Base-by-base conservation (phyloP, 176 grass and related monocot species). In the Aegilops longissima region DNA sequence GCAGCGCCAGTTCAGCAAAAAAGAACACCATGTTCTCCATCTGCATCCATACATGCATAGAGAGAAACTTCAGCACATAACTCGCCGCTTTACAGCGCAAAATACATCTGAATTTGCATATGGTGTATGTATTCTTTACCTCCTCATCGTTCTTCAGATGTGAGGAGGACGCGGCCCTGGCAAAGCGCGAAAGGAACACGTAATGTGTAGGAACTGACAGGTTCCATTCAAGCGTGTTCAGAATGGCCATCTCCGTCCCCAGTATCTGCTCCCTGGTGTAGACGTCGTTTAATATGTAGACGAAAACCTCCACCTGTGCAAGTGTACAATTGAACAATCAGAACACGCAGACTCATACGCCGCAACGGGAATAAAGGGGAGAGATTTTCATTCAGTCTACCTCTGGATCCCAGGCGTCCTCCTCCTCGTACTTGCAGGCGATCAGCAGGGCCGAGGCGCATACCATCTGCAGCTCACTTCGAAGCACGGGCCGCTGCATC, bases 391-490 rank as follows among this genome's bases (percentile, higher is more conserved):
- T 59, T 86, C 61, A 79, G 23, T 16, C 29, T 90, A 97, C 97
- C 94, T 99, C 97, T 13, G 97, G 97, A 25, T 94, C 97, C 97
- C 97, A 99, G 7, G 94, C 49, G 13, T 52, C 49, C 49, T 52
- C 90, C 31, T 99, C 97, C 67, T 99, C 97, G 1, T 99, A 99
- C 65, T 99, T 99, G 94, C 92, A 97, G 2, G 94, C 90, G 21
- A 99, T 94, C 17, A 99, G 89, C 90, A 97, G 94, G 45, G 97
- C 70, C 9, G 88, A 89, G 38, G 97, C 90, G 7, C 94, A 94
- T 2, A 93, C 92, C 42, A 99, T 91, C 89, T 97, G 94, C 74
- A 99, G 83, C 89, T 99, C 90, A 78, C 83, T 91, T 79, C 97
- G 87, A 65, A 71, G 44, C 12, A 97, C 83, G 4, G 71, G 82